Percentiles rank a stretch among this genome's conserved stretches.
phyloP scores from a whole-genome alignment of 2,329 filamentous ascomycete species.

The Exophiala xenobiotica region DNA sequence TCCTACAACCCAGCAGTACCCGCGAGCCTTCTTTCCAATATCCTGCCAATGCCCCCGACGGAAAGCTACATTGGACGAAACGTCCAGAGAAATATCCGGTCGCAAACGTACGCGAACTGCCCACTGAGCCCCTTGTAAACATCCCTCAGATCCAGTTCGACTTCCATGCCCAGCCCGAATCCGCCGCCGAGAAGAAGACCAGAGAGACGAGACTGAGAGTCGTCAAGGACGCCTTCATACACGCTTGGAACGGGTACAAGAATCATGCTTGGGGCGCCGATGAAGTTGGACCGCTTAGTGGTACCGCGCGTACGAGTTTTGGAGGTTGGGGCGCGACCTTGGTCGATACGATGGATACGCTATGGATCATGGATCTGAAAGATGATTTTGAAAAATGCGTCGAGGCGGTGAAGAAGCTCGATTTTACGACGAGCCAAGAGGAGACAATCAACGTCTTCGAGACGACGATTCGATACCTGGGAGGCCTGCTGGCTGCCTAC shows the following conservation, averaged over 20 bases:
- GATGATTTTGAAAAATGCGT: constrained; percentile 66
- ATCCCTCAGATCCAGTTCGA: constrained; percentile 30
- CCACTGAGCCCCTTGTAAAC: constrained; percentile 20
- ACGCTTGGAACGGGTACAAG: constrained; percentile 62
- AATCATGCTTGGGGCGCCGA: constrained; percentile 64
- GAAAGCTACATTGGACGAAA: constrained; percentile 23
- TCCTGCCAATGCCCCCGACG: constrained; percentile 1
- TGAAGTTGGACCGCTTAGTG: constrained; percentile 60
- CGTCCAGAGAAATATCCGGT: constrained; percentile 28
- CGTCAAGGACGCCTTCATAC: constrained; percentile 53
- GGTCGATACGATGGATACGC: constrained; percentile 67
- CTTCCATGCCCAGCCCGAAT: constrained; percentile 24
- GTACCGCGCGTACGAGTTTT: constrained; percentile 56
- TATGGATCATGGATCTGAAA: constrained; percentile 70
- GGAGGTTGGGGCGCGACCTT: constrained; percentile 67
- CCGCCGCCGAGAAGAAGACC: constrained; percentile 13
- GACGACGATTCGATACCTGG: constrained; percentile 85
- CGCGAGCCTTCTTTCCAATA: neutral
- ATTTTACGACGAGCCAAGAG: constrained; percentile 50
- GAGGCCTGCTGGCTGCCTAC: constrained; percentile 71
- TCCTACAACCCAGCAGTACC: constrained; percentile 16
- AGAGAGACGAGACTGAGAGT: constrained; percentile 40
- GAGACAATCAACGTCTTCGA: constrained; percentile 74
- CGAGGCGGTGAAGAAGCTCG: constrained; percentile 54
- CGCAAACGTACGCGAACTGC: constrained; percentile 18